Evolutionary conservation across 306 rosid genomes (phyloP), one percentile per base, ranked within the genome.

Genomic region (Rubus parviflorus): DNA sequence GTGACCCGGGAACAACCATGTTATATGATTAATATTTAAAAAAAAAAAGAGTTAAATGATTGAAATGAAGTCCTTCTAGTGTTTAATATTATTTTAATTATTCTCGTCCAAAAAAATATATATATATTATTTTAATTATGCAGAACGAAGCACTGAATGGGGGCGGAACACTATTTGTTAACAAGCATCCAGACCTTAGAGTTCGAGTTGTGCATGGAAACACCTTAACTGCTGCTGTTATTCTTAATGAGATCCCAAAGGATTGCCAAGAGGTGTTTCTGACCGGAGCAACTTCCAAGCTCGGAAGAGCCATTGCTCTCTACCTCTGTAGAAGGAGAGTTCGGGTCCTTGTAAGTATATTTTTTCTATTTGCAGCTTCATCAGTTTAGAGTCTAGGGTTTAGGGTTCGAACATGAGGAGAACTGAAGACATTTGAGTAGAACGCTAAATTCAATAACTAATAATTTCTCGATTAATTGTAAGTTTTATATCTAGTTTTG

Each of bases 181-280:
- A 88, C 84, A 96, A 96, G 86, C 99, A 87, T 56, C 97, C 97
- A 23, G 81, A 96, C 71, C 97, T 93, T 4, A 85, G 82, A 82
- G 99, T 93, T 62, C 77, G 99, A 84, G 98, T 96, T 77, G 98
- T 96, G 75, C 99, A 96, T 84, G 99, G 99, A 11, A 96, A 93
- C 83, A 96, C 99, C 23, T 81, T 96, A 83, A 96, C 99, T 20
- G 96, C 99, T 42, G 99, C 99, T 4, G 98, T 96, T 5, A 96
- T 93, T 78, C 90, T 96, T 38, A 86, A 93, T 71, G 97, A 96
- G 69, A 81, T 96, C 46, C 96, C 94, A 10, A 60, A 81, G 70
- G 84, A 90, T 79, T 93, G 89, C n/a, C 62, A 83, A 71, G 98
- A 96, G 69, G 99, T 96, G 52, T 96, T 93, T 85, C 82, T 96